These are phyloP conservation scores for Capronia epimyces DNA, from an alignment of 2,329 filamentous ascomycete genomes.

Conservation along the genomic window DNA sequence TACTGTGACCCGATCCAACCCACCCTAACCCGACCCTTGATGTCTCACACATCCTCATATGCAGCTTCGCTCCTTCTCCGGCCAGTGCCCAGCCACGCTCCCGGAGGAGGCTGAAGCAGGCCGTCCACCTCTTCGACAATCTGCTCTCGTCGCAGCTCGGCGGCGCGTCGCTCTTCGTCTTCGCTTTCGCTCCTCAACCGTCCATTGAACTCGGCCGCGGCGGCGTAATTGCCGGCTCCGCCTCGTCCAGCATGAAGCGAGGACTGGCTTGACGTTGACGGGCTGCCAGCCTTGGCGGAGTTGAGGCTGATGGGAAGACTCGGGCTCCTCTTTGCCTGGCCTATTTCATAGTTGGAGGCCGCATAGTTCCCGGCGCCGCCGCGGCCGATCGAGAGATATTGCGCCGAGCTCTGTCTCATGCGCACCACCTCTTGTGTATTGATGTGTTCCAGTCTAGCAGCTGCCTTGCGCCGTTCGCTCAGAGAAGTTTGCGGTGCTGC, in stretches of 20 bases:
- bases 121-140: slow-evolving; percentile 23
- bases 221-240: slow-evolving; percentile 55
- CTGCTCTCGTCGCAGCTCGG: slow-evolving; percentile 23
- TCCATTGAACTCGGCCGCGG: slow-evolving; percentile 12
- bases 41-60: slow-evolving; percentile 13
- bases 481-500: slow-evolving; percentile 22
- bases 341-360: slow-evolving; percentile 7
- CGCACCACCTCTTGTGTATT: slow-evolving; percentile 21
- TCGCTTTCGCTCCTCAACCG: slow-evolving; percentile 16
- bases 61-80: slow-evolving; percentile 19
- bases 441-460: slow-evolving; percentile 22
- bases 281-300: slow-evolving; percentile 4
- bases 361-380: slow-evolving; percentile 26
- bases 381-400: slow-evolving; percentile 21
- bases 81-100: slow-evolving; percentile 21
- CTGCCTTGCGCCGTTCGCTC: slow-evolving; percentile 23
- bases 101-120: slow-evolving; percentile 24
- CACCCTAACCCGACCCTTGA: no score
- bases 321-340: slow-evolving; percentile 14
- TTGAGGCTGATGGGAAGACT: slow-evolving; percentile 14
- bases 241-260: slow-evolving; percentile 47
- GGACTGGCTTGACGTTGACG: slow-evolving; percentile 10
- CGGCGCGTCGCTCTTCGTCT: slow-evolving; percentile 16
- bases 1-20: no score
- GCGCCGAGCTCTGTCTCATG: slow-evolving; percentile 16